Evolutionary conservation across 768 basidiomycete species (phyloP).

Genomic region (Amylocystis lapponica): DNA sequence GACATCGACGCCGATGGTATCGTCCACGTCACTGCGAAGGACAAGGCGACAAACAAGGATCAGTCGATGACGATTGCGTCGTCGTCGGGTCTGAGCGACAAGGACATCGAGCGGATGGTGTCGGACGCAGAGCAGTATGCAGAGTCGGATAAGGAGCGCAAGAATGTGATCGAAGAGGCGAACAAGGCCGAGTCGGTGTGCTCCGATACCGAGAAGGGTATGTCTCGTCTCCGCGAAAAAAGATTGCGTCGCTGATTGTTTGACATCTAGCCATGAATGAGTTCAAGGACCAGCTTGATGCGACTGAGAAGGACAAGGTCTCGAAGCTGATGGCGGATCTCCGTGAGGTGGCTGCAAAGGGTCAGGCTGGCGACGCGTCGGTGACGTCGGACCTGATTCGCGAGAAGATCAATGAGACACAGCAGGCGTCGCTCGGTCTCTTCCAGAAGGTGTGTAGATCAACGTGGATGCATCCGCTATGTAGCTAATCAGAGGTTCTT

Average conservation of each 20-base stretch:
- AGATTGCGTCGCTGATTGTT: no score
- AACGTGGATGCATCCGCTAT: constrained; percentile 21
- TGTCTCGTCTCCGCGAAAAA: constrained; percentile 15
- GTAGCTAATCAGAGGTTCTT: constrained; percentile 14
- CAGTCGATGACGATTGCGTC: constrained; percentile 98
- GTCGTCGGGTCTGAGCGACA: constrained; percentile 92
- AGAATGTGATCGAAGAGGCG: constrained; percentile 86
- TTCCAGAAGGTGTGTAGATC: constrained; percentile 99
- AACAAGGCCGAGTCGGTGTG: constrained; percentile 96
- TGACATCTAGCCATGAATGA: constrained; percentile 91
- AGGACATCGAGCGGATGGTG: constrained; percentile 97
- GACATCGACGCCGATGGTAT: constrained; percentile 99
- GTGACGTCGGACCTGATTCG: constrained; percentile 85
- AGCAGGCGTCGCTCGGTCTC: constrained; percentile 89
- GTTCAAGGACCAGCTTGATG: constrained; percentile 96
- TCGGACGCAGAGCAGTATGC: constrained; percentile 90
- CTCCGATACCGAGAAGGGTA: constrained; percentile 93
- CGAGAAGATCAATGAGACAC: constrained; percentile 90
- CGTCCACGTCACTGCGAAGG: constrained; percentile 95
- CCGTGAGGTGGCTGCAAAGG: constrained; percentile 84
- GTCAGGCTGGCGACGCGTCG: constrained; percentile 76
- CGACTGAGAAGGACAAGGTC: constrained; percentile 91
- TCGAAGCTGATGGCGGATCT: constrained; percentile 81
- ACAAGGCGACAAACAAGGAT: constrained; percentile 86
- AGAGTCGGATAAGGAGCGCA: constrained; percentile 87